Evolutionary conservation across 2,329 filamentous ascomycete species (phyloP).

Genomic region (Stachybotrys echinatus): DNA sequence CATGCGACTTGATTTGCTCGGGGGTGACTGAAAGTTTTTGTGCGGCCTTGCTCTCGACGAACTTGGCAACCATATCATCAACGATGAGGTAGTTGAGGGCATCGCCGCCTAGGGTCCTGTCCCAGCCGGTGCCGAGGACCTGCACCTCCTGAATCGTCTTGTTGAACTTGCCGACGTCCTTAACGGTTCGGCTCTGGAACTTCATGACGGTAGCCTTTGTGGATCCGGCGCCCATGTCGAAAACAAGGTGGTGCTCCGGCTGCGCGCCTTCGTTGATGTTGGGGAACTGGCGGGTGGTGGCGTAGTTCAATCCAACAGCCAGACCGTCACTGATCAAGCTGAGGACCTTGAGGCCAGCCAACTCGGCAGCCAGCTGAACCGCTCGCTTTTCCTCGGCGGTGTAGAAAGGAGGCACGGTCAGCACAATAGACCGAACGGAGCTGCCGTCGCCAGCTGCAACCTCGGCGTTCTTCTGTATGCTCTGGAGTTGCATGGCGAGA

Average conservation of each 20-base stretch:
- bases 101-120: slow-evolving; percentile 84
- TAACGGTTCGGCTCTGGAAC: slow-evolving; percentile 84
- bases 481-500: slow-evolving; percentile 92
- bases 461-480: slow-evolving; percentile 85
- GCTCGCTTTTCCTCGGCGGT: slow-evolving; percentile 86
- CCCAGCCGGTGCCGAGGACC: slow-evolving; percentile 82
- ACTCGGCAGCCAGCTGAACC: slow-evolving; percentile 73
- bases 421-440: slow-evolving; percentile 72
- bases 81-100: slow-evolving; percentile 82
- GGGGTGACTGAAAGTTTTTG: slow-evolving; percentile 59
- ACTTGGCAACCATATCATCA: slow-evolving; percentile 79
- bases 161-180: slow-evolving; percentile 89
- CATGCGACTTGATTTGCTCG: slow-evolving; percentile 65
- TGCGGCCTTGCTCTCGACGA: slow-evolving; percentile 64
- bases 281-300: slow-evolving; percentile 84
- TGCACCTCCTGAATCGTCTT: slow-evolving; percentile 97
- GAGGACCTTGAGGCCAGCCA: slow-evolving; percentile 83
- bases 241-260: slow-evolving; percentile 88
- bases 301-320: slow-evolving; percentile 92
- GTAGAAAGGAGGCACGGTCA: slow-evolving; percentile 88
- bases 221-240: slow-evolving; percentile 96
- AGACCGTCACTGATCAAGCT: slow-evolving; percentile 83
- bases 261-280: slow-evolving; percentile 75
- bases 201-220: slow-evolving; percentile 84
- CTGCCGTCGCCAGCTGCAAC: slow-evolving; percentile 70